phyloP scores from a whole-genome alignment of 208 protist species.

The Acanthamoeba royreba region DNA sequence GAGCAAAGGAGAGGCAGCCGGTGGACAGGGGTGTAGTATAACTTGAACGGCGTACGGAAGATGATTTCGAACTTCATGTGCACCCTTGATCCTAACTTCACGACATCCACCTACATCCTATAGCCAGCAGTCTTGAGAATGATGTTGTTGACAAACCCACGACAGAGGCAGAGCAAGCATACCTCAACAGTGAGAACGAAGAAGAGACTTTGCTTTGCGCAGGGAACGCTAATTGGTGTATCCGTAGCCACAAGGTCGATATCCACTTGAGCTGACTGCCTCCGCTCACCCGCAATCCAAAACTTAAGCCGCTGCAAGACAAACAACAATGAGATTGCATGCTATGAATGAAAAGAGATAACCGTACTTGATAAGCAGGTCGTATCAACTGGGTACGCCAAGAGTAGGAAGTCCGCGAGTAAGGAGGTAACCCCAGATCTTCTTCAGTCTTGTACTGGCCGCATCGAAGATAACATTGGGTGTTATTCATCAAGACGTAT shows the following conservation, averaged over 20 bases:
- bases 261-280: neutral
- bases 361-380: neutral
- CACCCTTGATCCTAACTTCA: neutral
- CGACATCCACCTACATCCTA: neutral
- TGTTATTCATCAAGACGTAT: neutral
- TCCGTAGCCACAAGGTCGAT: neutral
- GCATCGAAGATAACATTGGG: neutral
- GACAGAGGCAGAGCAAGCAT: neutral
- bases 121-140: neutral
- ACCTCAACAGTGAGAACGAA: neutral
- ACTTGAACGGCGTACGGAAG: neutral
- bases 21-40: neutral
- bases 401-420: neutral
- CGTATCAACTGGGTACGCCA: neutral
- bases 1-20: neutral
- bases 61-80: neutral
- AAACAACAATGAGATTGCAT: neutral
- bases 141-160: no score
- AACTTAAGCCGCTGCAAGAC: neutral
- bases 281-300: neutral
- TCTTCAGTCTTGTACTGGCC: conserved; percentile 7
- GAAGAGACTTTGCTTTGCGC: neutral
- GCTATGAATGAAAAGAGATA: neutral
- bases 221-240: neutral
- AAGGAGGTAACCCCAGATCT: neutral